These are phyloP conservation scores for Fusarium piperis DNA, from an alignment of 2,329 filamentous ascomycete genomes.

Conservation along the genomic window DNA sequence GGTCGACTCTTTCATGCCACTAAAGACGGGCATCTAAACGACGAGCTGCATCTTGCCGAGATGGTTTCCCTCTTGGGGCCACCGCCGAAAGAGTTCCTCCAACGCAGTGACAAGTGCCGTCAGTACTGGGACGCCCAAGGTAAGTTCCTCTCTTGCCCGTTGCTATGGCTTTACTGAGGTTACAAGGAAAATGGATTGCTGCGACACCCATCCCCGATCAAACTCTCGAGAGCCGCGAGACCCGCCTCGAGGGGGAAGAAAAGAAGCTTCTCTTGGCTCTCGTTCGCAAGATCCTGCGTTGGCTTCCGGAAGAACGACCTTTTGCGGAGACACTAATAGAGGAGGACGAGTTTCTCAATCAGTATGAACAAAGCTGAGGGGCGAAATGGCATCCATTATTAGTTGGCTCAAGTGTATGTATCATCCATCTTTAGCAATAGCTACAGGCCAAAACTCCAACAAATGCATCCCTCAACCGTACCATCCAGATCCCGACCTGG, in stretches of 20 bases:
- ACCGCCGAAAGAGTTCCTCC: slow-evolving; percentile 16
- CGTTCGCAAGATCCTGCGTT: not conserved
- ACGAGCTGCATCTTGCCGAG: slow-evolving; percentile 29
- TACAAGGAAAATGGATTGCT: not conserved
- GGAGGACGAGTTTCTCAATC: not conserved
- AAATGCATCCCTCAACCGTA: not conserved
- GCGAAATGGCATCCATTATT: no score
- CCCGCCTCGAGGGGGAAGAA: not conserved
- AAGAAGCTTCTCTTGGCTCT: not conserved
- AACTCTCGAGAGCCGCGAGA: not conserved
- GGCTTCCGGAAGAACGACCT: not conserved
- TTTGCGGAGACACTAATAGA: not conserved
- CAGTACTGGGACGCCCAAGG: not conserved
- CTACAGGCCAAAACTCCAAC: not conserved
- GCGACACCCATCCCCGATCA: not conserved
- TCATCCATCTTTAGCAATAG: not conserved
- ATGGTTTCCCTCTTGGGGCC: slow-evolving; percentile 23
- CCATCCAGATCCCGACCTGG: not conserved
- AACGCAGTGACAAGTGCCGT: slow-evolving; percentile 15
- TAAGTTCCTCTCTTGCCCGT: not conserved
- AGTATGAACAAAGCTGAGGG: not conserved
- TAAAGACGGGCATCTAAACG: slow-evolving; percentile 9
- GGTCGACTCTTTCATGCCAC: not conserved
- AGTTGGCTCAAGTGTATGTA: not conserved
- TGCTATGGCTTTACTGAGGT: not conserved